Evolutionary conservation across 257 asterid species (phyloP).

Genomic region (Dorcoceras hygrometricum): DNA sequence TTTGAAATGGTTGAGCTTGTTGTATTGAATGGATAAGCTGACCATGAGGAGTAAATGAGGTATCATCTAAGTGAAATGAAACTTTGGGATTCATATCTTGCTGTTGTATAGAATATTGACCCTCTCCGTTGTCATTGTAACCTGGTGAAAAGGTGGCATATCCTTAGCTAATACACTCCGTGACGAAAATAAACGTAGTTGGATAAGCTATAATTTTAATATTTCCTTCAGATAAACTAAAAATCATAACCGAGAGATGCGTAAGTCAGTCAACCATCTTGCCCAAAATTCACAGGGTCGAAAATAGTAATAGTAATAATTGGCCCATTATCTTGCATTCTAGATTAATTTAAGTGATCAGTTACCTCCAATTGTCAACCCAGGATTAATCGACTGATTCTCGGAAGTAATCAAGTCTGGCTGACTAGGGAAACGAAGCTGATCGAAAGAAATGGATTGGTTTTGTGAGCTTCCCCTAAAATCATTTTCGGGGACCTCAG

Average conservation of each 20-base stretch:
- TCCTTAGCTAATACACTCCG: slow-evolving; percentile 15
- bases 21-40: slow-evolving; percentile 42
- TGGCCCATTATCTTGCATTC: slow-evolving; percentile 4
- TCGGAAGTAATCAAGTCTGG: slow-evolving; percentile 56
- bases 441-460: slow-evolving; percentile 54
- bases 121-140: slow-evolving; percentile 43
- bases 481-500: slow-evolving; percentile 43
- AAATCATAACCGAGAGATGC: neutral
- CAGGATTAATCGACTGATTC: slow-evolving; percentile 51
- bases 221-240: neutral
- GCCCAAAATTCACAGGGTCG: neutral
- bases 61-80: slow-evolving; percentile 37
- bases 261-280: neutral
- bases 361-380: slow-evolving; percentile 61
- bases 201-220: neutral
- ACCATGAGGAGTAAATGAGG: slow-evolving; percentile 47
- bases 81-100: slow-evolving; percentile 58
- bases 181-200: slow-evolving; percentile 3
- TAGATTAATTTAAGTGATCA: slow-evolving; percentile 7
- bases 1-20: slow-evolving; percentile 51
- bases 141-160: slow-evolving; percentile 39
- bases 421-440: slow-evolving; percentile 48
- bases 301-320: too few relatives aligned
- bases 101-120: slow-evolving; percentile 45
- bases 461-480: slow-evolving; percentile 39